These are phyloP conservation scores for Aureobasidium sp. DNA, from an alignment of 2,329 filamentous ascomycete genomes.

Conservation along the genomic window DNA sequence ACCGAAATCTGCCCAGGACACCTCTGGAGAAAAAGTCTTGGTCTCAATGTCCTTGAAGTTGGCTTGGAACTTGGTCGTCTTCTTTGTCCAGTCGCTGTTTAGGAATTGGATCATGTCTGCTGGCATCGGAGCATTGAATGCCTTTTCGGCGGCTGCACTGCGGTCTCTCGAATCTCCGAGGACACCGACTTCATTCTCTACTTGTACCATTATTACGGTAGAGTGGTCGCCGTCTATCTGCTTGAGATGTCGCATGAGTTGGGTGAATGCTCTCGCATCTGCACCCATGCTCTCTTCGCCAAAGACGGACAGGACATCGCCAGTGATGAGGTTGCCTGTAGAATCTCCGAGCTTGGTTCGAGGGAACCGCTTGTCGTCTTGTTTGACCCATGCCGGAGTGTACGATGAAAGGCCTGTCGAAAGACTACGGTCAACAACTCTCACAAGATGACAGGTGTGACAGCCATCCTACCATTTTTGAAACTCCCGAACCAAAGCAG, in stretches of 20 bases:
- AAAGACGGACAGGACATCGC: constrained; percentile 32
- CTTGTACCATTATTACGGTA: constrained; percentile 50
- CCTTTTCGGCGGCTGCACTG: constrained; percentile 33
- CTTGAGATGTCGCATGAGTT: constrained; percentile 34
- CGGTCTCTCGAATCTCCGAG: constrained; percentile 46
- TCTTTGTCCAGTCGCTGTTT: neutral
- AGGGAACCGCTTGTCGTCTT: constrained; percentile 26
- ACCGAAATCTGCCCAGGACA: constrained; percentile 35
- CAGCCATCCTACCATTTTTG: constrained; percentile 34
- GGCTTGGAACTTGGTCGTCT: too few relatives aligned
- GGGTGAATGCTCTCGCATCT: constrained; percentile 32
- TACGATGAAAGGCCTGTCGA: constrained; percentile 27
- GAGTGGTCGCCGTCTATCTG: constrained; percentile 38
- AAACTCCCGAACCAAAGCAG: constrained; percentile 42
- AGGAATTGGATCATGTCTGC: constrained; percentile 22
- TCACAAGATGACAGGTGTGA: too few relatives aligned
- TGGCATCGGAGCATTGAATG: constrained; percentile 34
- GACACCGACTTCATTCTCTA: constrained; percentile 49
- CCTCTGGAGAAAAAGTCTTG: constrained; percentile 7
- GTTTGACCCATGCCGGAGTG: constrained; percentile 33
- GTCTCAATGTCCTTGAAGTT: too few relatives aligned
- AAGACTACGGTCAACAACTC: too few relatives aligned
- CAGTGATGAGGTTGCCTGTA: constrained; percentile 22
- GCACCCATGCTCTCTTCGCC: constrained; percentile 29
- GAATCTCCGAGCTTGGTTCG: constrained; percentile 24